Evolutionary conservation across 2,329 filamentous ascomycete genomes (phyloP), one percentile per base, ranked within the genome.

Genomic region (Clarireedia homoeocarpa): DNA sequence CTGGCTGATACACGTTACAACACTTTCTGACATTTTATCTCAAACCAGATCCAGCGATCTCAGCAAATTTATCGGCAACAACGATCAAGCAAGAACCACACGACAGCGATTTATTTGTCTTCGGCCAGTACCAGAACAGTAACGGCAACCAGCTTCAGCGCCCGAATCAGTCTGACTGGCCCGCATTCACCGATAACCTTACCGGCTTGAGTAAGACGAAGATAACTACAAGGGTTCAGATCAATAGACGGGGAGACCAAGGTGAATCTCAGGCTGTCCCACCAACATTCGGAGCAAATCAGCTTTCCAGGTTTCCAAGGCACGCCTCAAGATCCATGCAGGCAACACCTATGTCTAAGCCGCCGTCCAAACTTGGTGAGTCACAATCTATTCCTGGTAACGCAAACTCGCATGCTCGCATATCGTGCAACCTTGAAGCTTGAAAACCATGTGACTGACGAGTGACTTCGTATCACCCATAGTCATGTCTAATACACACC

Each of bases 281-380:
- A 53, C 52, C 45, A 54, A 49, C 49, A 42, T 36, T 9, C 42
- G 27, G 27, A 15, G n/a, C 36, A 12, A n/a, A 44, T 44, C 45
- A 49, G 15, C 24, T 24, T 12, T 26, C 42, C 9, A 26, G 9
- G 10, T 23, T 23, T 45, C 42, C 12, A 45, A 15, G 36, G 20
- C 39, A 49, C 30, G 23, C 24, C 30, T 34, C 30, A 34, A 3
- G 30, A 30, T 15, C 24, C 48, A 36, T 24, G 49, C 20, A 42
- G 27, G 30, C 39, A 36, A 7, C n/a, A 44, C 45, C 48, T 34
- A 45, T 46, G 42, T 24, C 52, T 55, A 42, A 40, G 46, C 52
- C 52, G 52, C 48, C 45, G 23, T 42, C 38, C 24, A 30, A 42
- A n/a, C 52, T 38, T 50, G 26, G 52, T 55, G 52, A 55, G 52